These are phyloP conservation scores for Tetratostichococcus sp. DNA, from an alignment of 139 green algal species.

Conservation along the genomic window DNA sequence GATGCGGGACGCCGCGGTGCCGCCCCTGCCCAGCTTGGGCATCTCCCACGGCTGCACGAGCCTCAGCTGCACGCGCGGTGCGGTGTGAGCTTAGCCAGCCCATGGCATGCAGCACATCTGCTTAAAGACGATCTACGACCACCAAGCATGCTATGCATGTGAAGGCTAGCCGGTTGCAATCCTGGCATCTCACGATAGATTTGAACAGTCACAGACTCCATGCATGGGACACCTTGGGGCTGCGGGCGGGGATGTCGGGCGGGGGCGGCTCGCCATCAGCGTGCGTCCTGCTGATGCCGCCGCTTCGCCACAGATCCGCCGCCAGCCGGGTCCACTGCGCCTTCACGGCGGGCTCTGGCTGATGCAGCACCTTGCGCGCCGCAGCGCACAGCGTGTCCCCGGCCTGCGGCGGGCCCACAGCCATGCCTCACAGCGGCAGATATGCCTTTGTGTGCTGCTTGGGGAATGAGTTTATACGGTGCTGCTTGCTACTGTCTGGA, in stretches of 20 bases:
- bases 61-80: conserved; percentile 48
- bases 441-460: too few relatives aligned
- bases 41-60: conserved; percentile 46
- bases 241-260: conserved; percentile 15
- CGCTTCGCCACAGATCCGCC: not conserved
- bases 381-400: not conserved
- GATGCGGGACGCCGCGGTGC: conserved; percentile 49
- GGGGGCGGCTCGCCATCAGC: not conserved
- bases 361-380: not conserved
- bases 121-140: too few relatives aligned
- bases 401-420: not conserved
- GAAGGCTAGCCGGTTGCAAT: too few relatives aligned
- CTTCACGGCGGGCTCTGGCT: not conserved
- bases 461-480: too few relatives aligned
- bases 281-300: not conserved
- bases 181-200: too few relatives aligned
- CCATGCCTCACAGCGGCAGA: too few relatives aligned
- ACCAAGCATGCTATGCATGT: too few relatives aligned
- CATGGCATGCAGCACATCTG: too few relatives aligned
- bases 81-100: too few relatives aligned
- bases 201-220: too few relatives aligned
- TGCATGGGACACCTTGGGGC: conserved; percentile 10
- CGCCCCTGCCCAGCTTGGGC: conserved; percentile 58
- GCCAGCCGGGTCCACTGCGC: not conserved
- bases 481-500: too few relatives aligned